Conservation (phyloP, 345 rosid genomes). For the Barbarea vulgaris region DNA sequence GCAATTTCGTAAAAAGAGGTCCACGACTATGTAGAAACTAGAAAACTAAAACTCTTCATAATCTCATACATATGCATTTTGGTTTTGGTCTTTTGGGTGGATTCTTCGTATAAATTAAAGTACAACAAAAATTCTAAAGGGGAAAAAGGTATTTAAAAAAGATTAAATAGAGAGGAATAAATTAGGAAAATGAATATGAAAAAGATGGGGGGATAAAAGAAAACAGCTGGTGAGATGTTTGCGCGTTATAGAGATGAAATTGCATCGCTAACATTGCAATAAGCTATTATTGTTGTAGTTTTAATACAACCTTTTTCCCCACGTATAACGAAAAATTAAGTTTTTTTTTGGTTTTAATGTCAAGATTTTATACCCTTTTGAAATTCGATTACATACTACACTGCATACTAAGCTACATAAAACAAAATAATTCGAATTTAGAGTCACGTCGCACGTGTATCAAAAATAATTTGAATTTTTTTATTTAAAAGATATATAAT, state of each 20-base stretch:
- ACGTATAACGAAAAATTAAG: neutral
- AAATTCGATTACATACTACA: no score
- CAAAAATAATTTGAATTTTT: no score
- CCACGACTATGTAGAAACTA: no score
- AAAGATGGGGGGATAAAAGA: slow-evolving; percentile 15
- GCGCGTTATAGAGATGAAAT: neutral
- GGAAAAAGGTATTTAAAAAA: slow-evolving; percentile 6
- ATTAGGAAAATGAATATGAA: neutral
- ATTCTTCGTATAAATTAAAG: neutral
- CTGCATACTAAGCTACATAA: no score
- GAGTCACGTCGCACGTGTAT: no score
- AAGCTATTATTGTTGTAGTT: neutral
- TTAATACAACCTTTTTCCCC: neutral
- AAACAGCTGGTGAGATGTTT: slow-evolving; percentile 35
- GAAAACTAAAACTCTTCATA: neutral
- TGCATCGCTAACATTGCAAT: slow-evolving; percentile 5
- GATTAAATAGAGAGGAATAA: slow-evolving; percentile 22
- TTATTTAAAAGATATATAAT: no score
- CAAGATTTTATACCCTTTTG: no score
- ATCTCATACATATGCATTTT: neutral
- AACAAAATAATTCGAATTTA: no score
- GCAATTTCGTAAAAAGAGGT: neutral
- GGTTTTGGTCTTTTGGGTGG: neutral
- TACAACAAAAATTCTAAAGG: neutral
- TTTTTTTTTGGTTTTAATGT: no score